Evolutionary conservation across 2,329 filamentous ascomycete species (phyloP).

Genomic region (Colletotrichum incanum): DNA sequence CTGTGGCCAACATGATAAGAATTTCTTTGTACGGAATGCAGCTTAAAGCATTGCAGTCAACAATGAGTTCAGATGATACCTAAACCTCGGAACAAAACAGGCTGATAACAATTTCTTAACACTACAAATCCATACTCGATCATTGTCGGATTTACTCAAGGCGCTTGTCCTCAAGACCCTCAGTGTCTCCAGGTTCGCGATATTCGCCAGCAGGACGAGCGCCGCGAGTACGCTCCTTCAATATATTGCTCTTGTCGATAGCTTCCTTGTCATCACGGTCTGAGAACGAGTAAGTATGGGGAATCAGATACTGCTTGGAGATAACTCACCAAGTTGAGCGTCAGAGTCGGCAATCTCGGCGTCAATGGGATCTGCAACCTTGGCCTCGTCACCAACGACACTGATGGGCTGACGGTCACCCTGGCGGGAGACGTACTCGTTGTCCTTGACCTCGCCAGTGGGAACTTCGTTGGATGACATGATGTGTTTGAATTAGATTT

Average conservation of each 20-base stretch:
- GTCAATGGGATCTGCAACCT: constrained; percentile 54
- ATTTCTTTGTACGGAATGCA: no score
- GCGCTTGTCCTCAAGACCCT: constrained; percentile 42
- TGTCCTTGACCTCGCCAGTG: constrained; percentile 34
- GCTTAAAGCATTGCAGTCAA: no score
- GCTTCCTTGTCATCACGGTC: constrained; percentile 56
- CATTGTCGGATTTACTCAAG: neutral
- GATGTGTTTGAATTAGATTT: neutral
- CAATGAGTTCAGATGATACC: no score
- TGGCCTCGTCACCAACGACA: constrained; percentile 52
- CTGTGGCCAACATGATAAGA: no score
- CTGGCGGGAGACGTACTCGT: constrained; percentile 53
- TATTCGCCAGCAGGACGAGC: constrained; percentile 50
- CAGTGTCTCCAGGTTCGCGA: constrained; percentile 54
- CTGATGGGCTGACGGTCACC: constrained; percentile 50
- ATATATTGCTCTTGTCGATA: constrained; percentile 56
- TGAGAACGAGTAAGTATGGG: constrained; percentile 14
- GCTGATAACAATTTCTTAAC: no score
- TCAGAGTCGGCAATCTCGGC: constrained; percentile 52
- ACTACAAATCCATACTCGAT: neutral
- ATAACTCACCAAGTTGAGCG: constrained; percentile 52
- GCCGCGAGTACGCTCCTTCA: constrained; percentile 53
- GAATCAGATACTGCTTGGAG: rapidly evolving
- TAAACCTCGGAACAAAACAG: no score
- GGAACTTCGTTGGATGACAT: constrained; percentile 38